These are phyloP conservation scores for Rosa chinensis DNA, from an alignment of 306 rosid species.

Conservation along the genomic window DNA sequence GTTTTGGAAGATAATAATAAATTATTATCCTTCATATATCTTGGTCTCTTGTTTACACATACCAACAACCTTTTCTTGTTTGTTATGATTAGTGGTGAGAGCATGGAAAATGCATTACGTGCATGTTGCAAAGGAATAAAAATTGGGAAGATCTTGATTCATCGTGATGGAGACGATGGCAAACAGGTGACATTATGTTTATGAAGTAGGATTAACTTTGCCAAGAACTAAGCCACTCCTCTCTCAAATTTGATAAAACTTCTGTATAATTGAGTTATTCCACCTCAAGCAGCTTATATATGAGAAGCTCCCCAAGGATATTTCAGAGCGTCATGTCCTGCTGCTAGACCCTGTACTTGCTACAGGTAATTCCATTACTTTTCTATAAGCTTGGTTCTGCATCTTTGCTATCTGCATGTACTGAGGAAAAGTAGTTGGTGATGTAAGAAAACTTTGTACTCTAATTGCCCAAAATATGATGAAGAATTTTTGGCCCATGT, in stretches of 20 bases:
- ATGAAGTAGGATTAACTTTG: slow-evolving; percentile 16
- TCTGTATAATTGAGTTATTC: slow-evolving; percentile 11
- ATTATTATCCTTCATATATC: neutral
- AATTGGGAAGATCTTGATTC: slow-evolving; percentile 97
- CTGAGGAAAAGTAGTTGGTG: neutral
- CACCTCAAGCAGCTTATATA: slow-evolving; percentile 78
- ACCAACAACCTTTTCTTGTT: slow-evolving; percentile 26
- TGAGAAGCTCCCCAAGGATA: slow-evolving; percentile 94
- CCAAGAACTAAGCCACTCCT: slow-evolving; percentile 7
- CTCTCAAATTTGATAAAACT: neutral
- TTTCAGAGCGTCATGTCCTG: slow-evolving; percentile 96
- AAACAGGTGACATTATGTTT: slow-evolving; percentile 59
- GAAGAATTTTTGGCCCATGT: neutral
- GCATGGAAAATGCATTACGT: slow-evolving; percentile 98
- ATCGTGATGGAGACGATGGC: slow-evolving; percentile 95
- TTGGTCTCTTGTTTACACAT: neutral
- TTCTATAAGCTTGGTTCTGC: neutral
- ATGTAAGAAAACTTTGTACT: neutral
- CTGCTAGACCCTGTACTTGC: slow-evolving; percentile 99
- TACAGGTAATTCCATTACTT: slow-evolving; percentile 57
- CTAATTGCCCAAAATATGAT: neutral
- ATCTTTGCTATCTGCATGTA: neutral
- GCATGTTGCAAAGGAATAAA: slow-evolving; percentile 99
- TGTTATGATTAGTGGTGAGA: slow-evolving; percentile 74
- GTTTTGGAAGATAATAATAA: neutral